Conservation (phyloP, 768 basidiomycete species). For the Lactarius sp. region DNA sequence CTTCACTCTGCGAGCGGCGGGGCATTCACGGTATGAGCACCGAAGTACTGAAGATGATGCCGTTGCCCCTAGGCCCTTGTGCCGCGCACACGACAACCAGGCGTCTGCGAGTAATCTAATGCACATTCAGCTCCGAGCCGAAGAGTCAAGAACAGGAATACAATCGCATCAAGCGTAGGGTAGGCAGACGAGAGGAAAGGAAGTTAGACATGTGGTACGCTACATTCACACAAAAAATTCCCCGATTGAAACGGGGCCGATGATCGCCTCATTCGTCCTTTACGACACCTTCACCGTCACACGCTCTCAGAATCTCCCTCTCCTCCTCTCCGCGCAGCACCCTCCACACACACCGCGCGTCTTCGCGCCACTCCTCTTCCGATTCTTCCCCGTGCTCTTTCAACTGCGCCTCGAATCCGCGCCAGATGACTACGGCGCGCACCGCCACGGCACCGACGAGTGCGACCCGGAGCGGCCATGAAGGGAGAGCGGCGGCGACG, state of each 20-base stretch:
- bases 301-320: conserved; percentile 7
- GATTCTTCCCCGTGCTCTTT: background rate
- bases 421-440: conserved; percentile 12
- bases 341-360: conserved; percentile 21
- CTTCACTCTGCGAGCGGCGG: too few species aligned
- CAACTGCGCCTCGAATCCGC: background rate
- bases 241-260: background rate
- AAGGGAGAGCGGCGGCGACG: background rate
- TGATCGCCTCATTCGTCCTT: conserved; percentile 10
- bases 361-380: conserved; percentile 18
- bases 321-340: conserved; percentile 22
- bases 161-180: background rate
- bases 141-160: background rate
- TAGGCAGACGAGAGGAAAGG: background rate
- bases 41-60: too few species aligned
- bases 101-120: too few species aligned
- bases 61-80: too few species aligned
- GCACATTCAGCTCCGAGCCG: too few species aligned
- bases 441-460: background rate
- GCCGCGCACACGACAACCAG: too few species aligned
- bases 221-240: background rate
- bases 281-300: background rate
- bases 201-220: background rate
- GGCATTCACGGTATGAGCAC: too few species aligned
- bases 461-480: background rate